These are phyloP conservation scores for Epichloe uncinata DNA, from an alignment of 2,329 filamentous ascomycete genomes.

Conservation along the genomic window DNA sequence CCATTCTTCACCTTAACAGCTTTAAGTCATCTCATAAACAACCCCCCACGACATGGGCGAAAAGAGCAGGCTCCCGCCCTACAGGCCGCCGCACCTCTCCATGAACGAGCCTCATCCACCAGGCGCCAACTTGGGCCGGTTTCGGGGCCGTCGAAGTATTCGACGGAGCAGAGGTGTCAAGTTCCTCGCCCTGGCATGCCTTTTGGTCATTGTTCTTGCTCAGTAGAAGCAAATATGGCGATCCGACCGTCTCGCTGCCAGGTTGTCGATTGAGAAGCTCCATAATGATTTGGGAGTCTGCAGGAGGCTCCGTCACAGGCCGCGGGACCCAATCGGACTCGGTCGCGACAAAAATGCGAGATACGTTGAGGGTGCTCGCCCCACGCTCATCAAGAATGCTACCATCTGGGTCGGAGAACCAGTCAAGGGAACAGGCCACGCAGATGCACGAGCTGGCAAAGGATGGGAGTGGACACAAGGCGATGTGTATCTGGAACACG, in stretches of 20 bases:
- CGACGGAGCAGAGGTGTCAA: slow-evolving; percentile 32
- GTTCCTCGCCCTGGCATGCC: slow-evolving; percentile 29
- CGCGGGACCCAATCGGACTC: slow-evolving; percentile 39
- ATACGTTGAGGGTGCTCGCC: slow-evolving; percentile 42
- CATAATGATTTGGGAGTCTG: slow-evolving; percentile 42
- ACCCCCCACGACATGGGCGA: slow-evolving; percentile 18
- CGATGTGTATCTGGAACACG: slow-evolving; percentile 47
- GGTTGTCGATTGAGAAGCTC: slow-evolving; percentile 40
- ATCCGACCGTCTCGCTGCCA: slow-evolving; percentile 14
- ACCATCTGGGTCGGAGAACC: slow-evolving; percentile 55
- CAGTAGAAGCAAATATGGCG: slow-evolving; percentile 32
- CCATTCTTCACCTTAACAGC: no score
- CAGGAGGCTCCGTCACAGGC: slow-evolving; percentile 38
- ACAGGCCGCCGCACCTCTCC: slow-evolving; percentile 21
- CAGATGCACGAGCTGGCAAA: slow-evolving; percentile 42
- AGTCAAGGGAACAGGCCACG: slow-evolving; percentile 30
- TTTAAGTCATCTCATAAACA: not conserved
- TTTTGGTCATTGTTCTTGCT: slow-evolving; percentile 36
- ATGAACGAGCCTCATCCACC: not conserved
- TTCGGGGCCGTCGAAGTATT: slow-evolving; percentile 16
- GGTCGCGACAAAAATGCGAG: slow-evolving; percentile 48
- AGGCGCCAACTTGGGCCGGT: slow-evolving; percentile 1
- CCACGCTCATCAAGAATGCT: slow-evolving; percentile 52
- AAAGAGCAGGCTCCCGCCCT: slow-evolving; percentile 32
- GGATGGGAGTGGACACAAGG: slow-evolving; percentile 46